Conservation (phyloP, 306 rosid genomes). For the Abrus pulchellus region DNA sequence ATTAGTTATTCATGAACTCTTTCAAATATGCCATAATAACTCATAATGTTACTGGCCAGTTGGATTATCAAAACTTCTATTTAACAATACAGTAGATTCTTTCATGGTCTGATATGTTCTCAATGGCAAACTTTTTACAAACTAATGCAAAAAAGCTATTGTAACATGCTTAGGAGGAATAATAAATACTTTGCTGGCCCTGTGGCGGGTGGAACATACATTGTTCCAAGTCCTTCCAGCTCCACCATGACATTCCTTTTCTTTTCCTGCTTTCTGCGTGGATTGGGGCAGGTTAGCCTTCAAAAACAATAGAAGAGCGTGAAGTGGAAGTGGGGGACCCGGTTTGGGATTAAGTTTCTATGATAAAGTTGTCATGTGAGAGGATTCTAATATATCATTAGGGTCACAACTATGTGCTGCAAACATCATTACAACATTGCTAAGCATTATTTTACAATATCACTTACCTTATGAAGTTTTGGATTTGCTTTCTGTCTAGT, state of each 20-base stretch:
- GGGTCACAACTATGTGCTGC: conserved; percentile 53
- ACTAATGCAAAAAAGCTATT: conserved; percentile 38
- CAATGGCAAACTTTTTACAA: conserved; percentile 31
- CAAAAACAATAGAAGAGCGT: conserved; percentile 30
- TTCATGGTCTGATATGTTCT: conserved; percentile 4
- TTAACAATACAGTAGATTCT: conserved; percentile 24
- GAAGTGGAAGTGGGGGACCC: conserved; percentile 50
- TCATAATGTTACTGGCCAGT: no score
- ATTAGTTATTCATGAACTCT: no score
- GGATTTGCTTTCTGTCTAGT: conserved; percentile 5
- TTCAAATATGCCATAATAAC: no score
- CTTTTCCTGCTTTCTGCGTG: conserved; percentile 46
- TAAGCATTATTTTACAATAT: conserved; percentile 47
- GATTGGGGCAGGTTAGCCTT: conserved; percentile 45
- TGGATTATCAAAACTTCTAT: no score
- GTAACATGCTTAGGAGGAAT: conserved; percentile 29
- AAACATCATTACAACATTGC: conserved; percentile 59
- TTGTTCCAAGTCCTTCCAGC: conserved; percentile 36
- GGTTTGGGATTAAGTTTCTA: conserved; percentile 25
- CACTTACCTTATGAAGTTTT: conserved; percentile 4
- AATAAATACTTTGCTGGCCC: not conserved
- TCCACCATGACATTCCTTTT: conserved; percentile 20
- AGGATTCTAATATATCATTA: conserved; percentile 53
- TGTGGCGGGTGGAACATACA: conserved; percentile 34
- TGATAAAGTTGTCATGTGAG: conserved; percentile 52